Conservation (phyloP, 1,284 basidiomycete genomes). For the Moesziomyces globuligerus region DNA sequence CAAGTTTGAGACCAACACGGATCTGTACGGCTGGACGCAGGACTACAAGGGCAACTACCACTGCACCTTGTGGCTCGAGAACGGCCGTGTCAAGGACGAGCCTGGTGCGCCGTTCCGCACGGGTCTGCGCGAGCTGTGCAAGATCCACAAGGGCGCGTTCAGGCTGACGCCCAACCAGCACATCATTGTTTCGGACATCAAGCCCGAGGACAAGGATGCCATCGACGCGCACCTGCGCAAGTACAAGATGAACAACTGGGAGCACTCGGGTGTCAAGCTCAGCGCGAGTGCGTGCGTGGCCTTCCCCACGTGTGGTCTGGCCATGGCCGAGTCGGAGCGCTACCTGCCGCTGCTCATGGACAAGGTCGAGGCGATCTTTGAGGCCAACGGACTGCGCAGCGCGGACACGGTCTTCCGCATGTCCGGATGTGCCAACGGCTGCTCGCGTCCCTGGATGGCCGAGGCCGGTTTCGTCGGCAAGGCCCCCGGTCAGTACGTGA, state of each 20-base stretch:
- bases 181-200: conserved; percentile 85
- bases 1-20: conserved; percentile 88
- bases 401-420: conserved; percentile 97
- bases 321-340: conserved; percentile 93
- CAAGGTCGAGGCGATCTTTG: conserved; percentile 94
- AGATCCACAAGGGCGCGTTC: conserved; percentile 92
- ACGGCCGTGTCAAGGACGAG: conserved; percentile 94
- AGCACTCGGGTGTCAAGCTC: conserved; percentile 81
- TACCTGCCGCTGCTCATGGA: conserved; percentile 93
- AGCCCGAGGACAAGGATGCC: conserved; percentile 72
- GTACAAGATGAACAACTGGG: conserved; percentile 91
- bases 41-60: conserved; percentile 90
- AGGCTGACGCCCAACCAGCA: conserved; percentile 90
- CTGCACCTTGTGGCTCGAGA: conserved; percentile 95
- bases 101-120: conserved; percentile 90
- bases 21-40: conserved; percentile 91
- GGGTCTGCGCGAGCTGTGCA: conserved; percentile 89
- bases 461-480: conserved; percentile 98
- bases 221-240: conserved; percentile 84
- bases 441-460: conserved; percentile 83
- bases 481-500: conserved; percentile 89
- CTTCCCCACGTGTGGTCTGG: conserved; percentile 92
- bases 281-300: conserved; percentile 80
- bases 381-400: conserved; percentile 88
- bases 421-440: conserved; percentile 70